Base-by-base conservation (phyloP, 495 filamentous ascomycete species). In the Aspergillus bertholletiae region DNA sequence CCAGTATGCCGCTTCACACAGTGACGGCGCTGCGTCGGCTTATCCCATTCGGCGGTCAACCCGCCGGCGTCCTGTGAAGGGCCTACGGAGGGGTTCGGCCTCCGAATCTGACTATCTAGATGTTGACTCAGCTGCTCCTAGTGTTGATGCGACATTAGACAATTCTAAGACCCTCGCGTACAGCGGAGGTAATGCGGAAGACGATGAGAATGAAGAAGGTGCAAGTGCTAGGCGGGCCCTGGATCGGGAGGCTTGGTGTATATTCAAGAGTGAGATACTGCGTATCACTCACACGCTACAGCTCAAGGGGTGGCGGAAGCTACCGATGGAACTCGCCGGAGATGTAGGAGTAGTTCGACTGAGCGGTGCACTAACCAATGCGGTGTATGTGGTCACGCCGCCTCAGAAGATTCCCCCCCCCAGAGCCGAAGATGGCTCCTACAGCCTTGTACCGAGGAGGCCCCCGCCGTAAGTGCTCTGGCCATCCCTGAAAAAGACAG, bases 341-440 rank as follows among this genome's bases (percentile, higher is more conserved):
- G 85, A 90, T 22, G 88, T 99, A 43, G 84, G 83, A 15, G 88
- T 97, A 23, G 81, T 88, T 67, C 84, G 92, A 15, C 83, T 99
- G 12, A 96, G 92, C 64, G 94, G 94, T 49, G 94, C 94, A 15
- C 72, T 97, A 64, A 99, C 94, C 3, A 99, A 99, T 66, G 89
- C 92, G 9, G 90, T 97, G 12, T 97, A 97, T 67, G 91, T 96
- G 50, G 90, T 98, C 40, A 86, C 83, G 17, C 92, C 94, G 2
- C 94, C 94, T 1, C 74, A 73, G 53, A 70, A 83, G 45, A 50
- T 87, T 9, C 73, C 76, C 40, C 46, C 62, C 13, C 57, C 67
- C 27, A 71, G 65, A 18, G 64, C 70, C 47, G 69, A 73, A 21
- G 69, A 72, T 41, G 70, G 65, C 11, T 67, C 63, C 41, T 62